Base-by-base conservation (phyloP, 2,329 filamentous ascomycete species). In the Trichoderma aggressivum region DNA sequence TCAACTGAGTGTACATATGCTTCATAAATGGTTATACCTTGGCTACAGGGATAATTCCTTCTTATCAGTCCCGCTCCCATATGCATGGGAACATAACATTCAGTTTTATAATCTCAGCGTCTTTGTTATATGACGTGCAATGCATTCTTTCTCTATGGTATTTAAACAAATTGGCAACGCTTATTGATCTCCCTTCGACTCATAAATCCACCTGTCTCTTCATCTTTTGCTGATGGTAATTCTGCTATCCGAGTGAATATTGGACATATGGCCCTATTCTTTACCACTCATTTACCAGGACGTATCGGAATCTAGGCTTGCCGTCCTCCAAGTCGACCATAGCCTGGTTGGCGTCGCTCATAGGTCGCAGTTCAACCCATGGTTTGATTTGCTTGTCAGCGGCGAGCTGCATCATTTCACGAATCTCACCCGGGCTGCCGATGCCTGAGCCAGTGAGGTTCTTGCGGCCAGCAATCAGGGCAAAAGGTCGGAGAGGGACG, bases 401-500 rank as follows among this genome's bases (percentile, higher is more conserved):
- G 10, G 85, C 88, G 72, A 90, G 82, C 69, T 85, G 74, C 65
- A 90, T 76, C 88, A 90, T 90, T 73, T 88, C 85, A 64, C 84
- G 81, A 61, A 90, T 90, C 75, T 90, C 85, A n/a, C 78, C 78
- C 0, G 88, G 87, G 34, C 82, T 82, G 3, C 87, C 86, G 72
- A 88, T 79, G 21, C 74, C 64, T 12, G 78, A 79, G 3, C 86
- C 86, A 0, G 83, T 84, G 36, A 89, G 77, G 73, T 82, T 84
- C 26, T 83, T 79, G 7, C 86, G 85, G 74, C 88, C 89, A 56
- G 78, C 80, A 58, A 91, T 88, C 74, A 92, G 78, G 21, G 84
- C 80, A 73, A 85, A 87, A 3, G 74, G 43, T 2, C 36, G 5
- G 7, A 78, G 6, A 4, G 72, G 53, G 26, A 77, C 39, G 1